Conservation (phyloP, 305 asterid genomes). For the Caryopteris hybrid region DNA sequence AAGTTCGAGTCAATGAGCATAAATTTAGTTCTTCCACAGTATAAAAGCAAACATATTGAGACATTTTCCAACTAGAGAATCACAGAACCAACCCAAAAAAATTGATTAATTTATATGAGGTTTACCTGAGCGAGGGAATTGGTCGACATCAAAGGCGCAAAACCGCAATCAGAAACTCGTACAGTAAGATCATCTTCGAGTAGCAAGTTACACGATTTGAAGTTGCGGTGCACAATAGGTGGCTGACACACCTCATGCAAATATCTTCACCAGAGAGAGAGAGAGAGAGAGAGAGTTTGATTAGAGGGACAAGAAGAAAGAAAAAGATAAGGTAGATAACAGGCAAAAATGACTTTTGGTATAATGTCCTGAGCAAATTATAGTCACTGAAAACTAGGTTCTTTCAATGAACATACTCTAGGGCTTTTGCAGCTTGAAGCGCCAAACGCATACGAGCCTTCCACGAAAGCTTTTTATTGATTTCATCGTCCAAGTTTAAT, state of each 20-base stretch:
- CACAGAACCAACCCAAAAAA: not conserved
- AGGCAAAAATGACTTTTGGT: too few relatives aligned
- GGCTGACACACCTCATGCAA: constrained; percentile 87
- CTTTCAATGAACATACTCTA: constrained; percentile 69
- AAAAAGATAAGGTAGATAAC: too few relatives aligned
- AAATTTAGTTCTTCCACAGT: not conserved
- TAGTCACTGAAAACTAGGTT: too few relatives aligned
- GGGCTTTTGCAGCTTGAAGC: constrained; percentile 89
- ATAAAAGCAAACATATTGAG: too few relatives aligned
- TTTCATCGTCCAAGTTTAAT: constrained; percentile 60
- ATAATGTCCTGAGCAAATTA: too few relatives aligned
- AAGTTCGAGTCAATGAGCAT: not conserved
- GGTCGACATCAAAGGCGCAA: constrained; percentile 66
- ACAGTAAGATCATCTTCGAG: constrained; percentile 62
- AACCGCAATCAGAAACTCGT: constrained; percentile 75
- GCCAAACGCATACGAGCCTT: constrained; percentile 72
- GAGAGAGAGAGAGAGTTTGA: too few relatives aligned
- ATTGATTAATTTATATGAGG: not conserved
- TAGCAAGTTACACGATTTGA: constrained; percentile 75
- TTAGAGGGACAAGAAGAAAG: too few relatives aligned
- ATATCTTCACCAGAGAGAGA: constrained; percentile 47
- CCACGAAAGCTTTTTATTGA: constrained; percentile 77
- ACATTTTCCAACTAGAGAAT: not conserved
- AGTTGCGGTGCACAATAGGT: constrained; percentile 69
- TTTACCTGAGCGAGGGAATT: constrained; percentile 65